Percentiles rank a stretch among this genome's conserved stretches.
Conservation (phyloP, 345 rosid species). For the Punica granatum region DNA sequence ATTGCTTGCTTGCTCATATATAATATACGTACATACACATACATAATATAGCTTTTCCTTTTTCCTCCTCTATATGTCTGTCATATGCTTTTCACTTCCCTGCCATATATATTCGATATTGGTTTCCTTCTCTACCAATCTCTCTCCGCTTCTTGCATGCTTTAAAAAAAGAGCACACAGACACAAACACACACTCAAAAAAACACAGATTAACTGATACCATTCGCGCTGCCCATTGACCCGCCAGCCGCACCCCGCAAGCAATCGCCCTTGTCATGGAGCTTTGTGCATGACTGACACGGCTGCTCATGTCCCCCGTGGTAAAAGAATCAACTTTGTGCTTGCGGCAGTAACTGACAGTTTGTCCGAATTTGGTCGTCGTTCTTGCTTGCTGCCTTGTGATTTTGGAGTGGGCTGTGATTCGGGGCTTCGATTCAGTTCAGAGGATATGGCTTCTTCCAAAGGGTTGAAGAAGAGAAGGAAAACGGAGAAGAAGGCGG, state of each 20-base stretch:
- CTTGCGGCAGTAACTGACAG: not conserved
- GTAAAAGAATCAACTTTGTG: not conserved
- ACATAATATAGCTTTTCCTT: not conserved
- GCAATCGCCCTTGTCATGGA: not conserved
- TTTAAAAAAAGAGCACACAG: not conserved
- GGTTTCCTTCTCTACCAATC: not conserved
- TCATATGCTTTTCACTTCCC: too few relatives aligned
- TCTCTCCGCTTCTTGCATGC: not conserved
- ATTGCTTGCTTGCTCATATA: not conserved
- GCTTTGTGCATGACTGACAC: not conserved
- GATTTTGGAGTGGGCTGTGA: not conserved
- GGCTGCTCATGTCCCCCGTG: not conserved
- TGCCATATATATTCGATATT: not conserved
- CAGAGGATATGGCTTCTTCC: slow-evolving; percentile 15
- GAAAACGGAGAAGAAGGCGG: slow-evolving; percentile 27
- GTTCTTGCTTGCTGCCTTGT: not conserved
- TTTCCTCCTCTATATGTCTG: not conserved
- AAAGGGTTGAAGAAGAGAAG: slow-evolving; percentile 35
- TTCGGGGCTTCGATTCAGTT: not conserved
- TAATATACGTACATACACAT: too few relatives aligned
- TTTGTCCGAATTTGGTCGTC: not conserved
- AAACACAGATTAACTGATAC: not conserved
- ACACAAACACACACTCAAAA: too few relatives aligned
- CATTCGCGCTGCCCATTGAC: not conserved
- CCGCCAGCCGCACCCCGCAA: too few relatives aligned